A percentile compares a stretch with the other conserved stretches of the same genome.
Evolutionary conservation across 208 protist species (phyloP).

Genomic region (Trypanosoma boissoni): DNA sequence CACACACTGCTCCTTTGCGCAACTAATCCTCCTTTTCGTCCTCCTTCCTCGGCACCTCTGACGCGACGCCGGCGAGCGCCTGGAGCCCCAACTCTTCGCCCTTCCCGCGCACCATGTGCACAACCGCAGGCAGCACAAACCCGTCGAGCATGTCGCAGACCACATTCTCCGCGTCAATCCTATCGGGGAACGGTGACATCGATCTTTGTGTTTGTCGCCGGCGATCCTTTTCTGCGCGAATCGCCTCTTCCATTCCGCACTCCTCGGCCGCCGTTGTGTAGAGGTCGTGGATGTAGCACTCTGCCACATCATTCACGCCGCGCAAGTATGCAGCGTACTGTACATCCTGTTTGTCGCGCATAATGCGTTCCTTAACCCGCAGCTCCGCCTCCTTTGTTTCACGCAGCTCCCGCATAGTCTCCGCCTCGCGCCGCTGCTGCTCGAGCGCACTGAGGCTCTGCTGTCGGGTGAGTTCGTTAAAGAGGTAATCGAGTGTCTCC

Average conservation of each 20-base stretch:
- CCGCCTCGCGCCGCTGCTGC: conserved; percentile 50
- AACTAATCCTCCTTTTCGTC: background rate
- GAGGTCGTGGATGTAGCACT: conserved; percentile 67
- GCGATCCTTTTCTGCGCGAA: conserved; percentile 42
- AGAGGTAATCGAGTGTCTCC: conserved; percentile 85
- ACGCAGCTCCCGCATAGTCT: conserved; percentile 60
- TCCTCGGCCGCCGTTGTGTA: conserved; percentile 36
- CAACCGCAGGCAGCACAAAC: conserved; percentile 68
- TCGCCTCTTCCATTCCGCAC: conserved; percentile 69
- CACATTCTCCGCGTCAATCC: conserved; percentile 32
- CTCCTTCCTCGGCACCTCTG: conserved; percentile 23
- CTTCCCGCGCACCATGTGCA: conserved; percentile 47
- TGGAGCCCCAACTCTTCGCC: conserved; percentile 39
- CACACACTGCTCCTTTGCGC: too few species aligned
- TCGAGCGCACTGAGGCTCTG: conserved; percentile 63
- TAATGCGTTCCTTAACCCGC: conserved; percentile 56
- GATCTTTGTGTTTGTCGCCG: conserved; percentile 38
- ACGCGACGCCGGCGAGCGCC: conserved; percentile 43
- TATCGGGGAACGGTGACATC: conserved; percentile 17
- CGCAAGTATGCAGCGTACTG: conserved; percentile 61
- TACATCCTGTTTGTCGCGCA: conserved; percentile 72
- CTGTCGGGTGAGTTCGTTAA: conserved; percentile 79
- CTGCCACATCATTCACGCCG: conserved; percentile 56
- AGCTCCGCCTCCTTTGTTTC: conserved; percentile 78
- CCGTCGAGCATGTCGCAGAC: conserved; percentile 83